Percentiles rank a stretch among this genome's conserved stretches.
phyloP scores from a whole-genome alignment of 73 alveolate genomes.

The Blepharisma stoltei region DNA sequence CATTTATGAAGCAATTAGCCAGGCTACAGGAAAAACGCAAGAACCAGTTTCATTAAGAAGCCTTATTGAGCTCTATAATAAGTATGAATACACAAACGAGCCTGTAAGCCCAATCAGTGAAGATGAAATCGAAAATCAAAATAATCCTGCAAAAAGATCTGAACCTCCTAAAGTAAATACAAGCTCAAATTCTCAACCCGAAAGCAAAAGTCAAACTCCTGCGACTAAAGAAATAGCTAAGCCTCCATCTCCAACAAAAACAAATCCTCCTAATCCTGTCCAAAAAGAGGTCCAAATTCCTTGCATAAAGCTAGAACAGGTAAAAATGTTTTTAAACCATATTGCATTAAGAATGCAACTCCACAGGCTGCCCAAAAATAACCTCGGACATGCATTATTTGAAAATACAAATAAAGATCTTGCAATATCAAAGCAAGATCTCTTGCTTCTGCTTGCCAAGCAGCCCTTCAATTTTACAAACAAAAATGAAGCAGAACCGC shows the following conservation, averaged over 20 bases:
- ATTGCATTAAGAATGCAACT: constrained; percentile 17
- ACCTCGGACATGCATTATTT: neutral
- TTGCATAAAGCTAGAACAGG: neutral
- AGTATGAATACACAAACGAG: too few relatives aligned
- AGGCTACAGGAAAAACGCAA: too few relatives aligned
- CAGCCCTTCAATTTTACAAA: constrained; percentile 9
- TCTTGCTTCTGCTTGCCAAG: neutral
- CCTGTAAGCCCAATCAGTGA: too few relatives aligned
- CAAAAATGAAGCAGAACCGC: too few relatives aligned
- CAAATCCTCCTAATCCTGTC: neutral
- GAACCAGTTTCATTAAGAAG: too few relatives aligned
- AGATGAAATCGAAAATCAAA: neutral
- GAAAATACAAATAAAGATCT: neutral
- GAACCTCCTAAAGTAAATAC: neutral
- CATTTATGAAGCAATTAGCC: too few relatives aligned
- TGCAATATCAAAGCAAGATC: neutral
- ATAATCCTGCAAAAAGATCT: neutral
- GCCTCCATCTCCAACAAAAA: neutral
- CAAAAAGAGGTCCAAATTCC: neutral
- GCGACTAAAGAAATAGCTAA: constrained; percentile 5
- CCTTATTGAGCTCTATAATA: too few relatives aligned
- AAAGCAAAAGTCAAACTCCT: neutral
- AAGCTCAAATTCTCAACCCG: neutral
- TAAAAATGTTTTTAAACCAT: neutral
- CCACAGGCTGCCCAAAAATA: constrained; percentile 13